Percentiles rank a stretch among this genome's conserved stretches.
phyloP scores from a whole-genome alignment of 495 filamentous ascomycete genomes.

The Platismatia glauca region DNA sequence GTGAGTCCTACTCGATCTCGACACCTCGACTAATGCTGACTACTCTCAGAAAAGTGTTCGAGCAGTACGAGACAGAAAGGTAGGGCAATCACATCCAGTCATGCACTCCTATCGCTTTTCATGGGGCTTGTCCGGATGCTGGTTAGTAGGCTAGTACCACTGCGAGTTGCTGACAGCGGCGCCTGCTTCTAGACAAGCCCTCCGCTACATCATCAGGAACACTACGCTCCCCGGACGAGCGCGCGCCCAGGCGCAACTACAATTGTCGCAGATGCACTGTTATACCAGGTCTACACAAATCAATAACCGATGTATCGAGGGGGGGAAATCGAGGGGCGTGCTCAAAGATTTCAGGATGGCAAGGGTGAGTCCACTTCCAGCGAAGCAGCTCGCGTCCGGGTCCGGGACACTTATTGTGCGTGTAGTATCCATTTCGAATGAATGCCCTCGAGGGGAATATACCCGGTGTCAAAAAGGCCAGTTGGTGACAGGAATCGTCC shows the following conservation, averaged over 20 bases:
- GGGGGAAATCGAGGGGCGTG: slow-evolving; percentile 77
- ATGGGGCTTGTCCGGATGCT: background rate
- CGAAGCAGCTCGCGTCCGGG: background rate
- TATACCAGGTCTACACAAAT: slow-evolving; percentile 92
- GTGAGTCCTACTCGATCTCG: background rate
- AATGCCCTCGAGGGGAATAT: slow-evolving; percentile 81
- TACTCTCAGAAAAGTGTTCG: slow-evolving; percentile 58
- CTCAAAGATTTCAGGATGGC: slow-evolving; percentile 84
- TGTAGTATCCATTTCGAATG: slow-evolving; percentile 82
- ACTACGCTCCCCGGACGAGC: slow-evolving; percentile 71
- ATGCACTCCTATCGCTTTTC: background rate
- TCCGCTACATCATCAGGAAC: slow-evolving; percentile 90
- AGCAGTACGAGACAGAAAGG: slow-evolving; percentile 77
- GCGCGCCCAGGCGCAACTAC: slow-evolving; percentile 81
- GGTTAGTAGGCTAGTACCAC: background rate
- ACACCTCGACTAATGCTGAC: slow-evolving; percentile 7
- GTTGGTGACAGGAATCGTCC: slow-evolving; percentile 52
- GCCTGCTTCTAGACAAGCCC: slow-evolving; percentile 63
- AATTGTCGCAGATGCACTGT: slow-evolving; percentile 87
- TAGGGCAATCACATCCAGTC: slow-evolving; percentile 29
- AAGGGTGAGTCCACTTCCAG: slow-evolving; percentile 52
- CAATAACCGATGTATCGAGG: slow-evolving; percentile 81
- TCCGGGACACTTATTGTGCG: slow-evolving; percentile 25
- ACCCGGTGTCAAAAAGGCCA: slow-evolving; percentile 91
- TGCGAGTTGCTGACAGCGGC: background rate